phyloP scores from a whole-genome alignment of 1,284 basidiomycete genomes.

The Leucoagaricus sp. region DNA sequence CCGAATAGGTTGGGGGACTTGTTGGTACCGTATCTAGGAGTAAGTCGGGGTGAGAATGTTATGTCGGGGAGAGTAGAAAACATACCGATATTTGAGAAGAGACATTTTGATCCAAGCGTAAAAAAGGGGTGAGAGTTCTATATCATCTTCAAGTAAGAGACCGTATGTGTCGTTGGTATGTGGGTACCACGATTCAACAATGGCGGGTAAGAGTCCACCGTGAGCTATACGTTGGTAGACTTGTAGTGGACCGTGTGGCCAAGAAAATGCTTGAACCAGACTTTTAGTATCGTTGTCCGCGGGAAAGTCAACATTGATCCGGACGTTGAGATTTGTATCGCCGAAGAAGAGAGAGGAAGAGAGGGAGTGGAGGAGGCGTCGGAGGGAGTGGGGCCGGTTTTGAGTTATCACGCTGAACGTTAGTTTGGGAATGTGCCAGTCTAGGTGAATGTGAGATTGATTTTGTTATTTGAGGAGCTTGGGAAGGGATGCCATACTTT shows the following conservation, averaged over 20 bases:
- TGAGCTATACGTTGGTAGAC: slow-evolving; percentile 72
- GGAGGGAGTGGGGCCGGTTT: slow-evolving; percentile 70
- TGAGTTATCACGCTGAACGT: slow-evolving; percentile 78
- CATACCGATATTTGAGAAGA: slow-evolving; percentile 70
- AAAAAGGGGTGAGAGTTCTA: slow-evolving; percentile 80
- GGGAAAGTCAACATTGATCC: slow-evolving; percentile 76
- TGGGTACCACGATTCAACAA: slow-evolving; percentile 88
- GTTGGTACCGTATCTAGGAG: slow-evolving; percentile 55
- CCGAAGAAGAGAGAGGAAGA: slow-evolving; percentile 65
- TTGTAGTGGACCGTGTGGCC: slow-evolving; percentile 60
- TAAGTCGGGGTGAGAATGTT: background rate
- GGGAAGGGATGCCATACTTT: slow-evolving; percentile 36
- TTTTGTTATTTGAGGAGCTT: background rate
- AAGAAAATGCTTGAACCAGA: slow-evolving; percentile 51
- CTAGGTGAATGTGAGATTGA: slow-evolving; percentile 38
- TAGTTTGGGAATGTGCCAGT: slow-evolving; percentile 70
- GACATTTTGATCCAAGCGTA: slow-evolving; percentile 83
- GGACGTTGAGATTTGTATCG: slow-evolving; percentile 53
- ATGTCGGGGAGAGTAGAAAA: background rate
- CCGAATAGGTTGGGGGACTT: slow-evolving; percentile 60
- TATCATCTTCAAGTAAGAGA: slow-evolving; percentile 79
- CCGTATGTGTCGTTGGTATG: slow-evolving; percentile 72
- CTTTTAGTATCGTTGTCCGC: slow-evolving; percentile 61
- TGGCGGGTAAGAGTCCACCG: slow-evolving; percentile 76
- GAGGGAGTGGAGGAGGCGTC: slow-evolving; percentile 66